phyloP scores from a whole-genome alignment of 1,139 yeast genomes.

The Lodderomyces parapsilosis region DNA sequence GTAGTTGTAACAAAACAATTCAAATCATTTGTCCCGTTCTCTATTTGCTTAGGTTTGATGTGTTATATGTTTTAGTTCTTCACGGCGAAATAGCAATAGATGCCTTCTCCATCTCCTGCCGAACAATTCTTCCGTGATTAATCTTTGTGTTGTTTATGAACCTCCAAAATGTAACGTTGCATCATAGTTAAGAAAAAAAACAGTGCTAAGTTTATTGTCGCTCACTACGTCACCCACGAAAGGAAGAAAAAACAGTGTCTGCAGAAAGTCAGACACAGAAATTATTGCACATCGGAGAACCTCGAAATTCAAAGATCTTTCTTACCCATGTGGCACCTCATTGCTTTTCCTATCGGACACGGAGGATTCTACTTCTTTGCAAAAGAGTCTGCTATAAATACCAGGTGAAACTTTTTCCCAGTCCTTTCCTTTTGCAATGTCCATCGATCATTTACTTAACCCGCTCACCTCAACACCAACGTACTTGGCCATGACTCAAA shows the following conservation, averaged over 20 bases:
- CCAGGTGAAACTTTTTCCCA: background rate
- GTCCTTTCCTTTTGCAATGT: conserved; percentile 6
- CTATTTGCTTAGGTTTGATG: too few relatives aligned
- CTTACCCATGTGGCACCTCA: conserved; percentile 8
- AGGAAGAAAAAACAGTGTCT: background rate
- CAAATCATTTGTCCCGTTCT: too few relatives aligned
- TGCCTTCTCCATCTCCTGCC: background rate
- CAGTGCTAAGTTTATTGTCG: too few relatives aligned
- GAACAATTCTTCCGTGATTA: background rate
- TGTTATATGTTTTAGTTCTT: background rate
- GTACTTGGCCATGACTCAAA: conserved; percentile 23
- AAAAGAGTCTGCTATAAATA: background rate
- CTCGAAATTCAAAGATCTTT: background rate
- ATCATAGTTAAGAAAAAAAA: conserved; percentile 1
- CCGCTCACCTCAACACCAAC: conserved; percentile 22
- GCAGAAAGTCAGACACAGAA: background rate
- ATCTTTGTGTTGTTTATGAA: background rate
- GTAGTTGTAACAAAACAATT: background rate
- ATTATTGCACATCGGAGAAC: background rate
- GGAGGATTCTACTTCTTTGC: background rate
- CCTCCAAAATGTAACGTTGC: conserved; percentile 3
- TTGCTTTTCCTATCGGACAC: conserved; percentile 5
- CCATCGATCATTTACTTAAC: conserved; percentile 23
- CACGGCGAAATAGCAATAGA: background rate
- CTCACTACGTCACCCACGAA: background rate